These are phyloP conservation scores for Pancytospora philotis DNA, from an alignment of 371 early-diverging fungal species.

Conservation along the genomic window DNA sequence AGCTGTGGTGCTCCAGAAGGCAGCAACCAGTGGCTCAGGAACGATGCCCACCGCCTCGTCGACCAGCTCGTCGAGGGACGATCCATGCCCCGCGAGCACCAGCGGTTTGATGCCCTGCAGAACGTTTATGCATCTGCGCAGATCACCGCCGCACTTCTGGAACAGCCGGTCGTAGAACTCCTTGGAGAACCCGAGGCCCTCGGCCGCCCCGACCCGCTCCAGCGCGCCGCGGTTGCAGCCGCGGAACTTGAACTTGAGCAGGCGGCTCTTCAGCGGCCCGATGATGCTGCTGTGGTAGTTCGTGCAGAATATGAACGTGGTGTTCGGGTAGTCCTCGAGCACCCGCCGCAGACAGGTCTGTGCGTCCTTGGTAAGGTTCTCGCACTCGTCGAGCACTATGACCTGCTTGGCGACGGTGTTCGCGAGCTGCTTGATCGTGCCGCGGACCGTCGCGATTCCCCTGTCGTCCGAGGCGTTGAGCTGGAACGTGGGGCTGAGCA, in stretches of 20 bases:
- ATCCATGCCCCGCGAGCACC: background rate
- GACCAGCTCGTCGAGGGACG: constrained; percentile 7
- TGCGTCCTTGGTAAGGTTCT: constrained; percentile 59
- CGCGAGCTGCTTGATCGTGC: constrained; percentile 63
- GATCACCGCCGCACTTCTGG: constrained; percentile 46
- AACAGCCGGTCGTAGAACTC: constrained; percentile 37
- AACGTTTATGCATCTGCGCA: constrained; percentile 54
- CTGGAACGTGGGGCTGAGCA: constrained; percentile 65
- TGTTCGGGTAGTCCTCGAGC: constrained; percentile 57
- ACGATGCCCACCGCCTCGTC: constrained; percentile 51
- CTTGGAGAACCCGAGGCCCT: constrained; percentile 26
- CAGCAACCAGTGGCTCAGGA: constrained; percentile 32
- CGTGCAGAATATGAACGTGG: constrained; percentile 59
- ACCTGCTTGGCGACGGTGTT: constrained; percentile 41
- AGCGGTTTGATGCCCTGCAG: constrained; percentile 53
- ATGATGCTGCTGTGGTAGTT: constrained; percentile 63
- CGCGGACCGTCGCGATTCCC: constrained; percentile 61
- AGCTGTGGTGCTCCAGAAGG: constrained; percentile 28
- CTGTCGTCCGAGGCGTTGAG: constrained; percentile 59
- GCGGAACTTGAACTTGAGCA: constrained; percentile 50
- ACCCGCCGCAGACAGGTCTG: constrained; percentile 60
- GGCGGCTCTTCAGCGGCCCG: constrained; percentile 57
- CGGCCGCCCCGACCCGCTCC: constrained; percentile 41
- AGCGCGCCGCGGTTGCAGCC: constrained; percentile 10
- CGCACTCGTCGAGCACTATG: constrained; percentile 60